phyloP scores from a whole-genome alignment of 352 stramenopile genomes.

The Phytophthora brassicae region DNA sequence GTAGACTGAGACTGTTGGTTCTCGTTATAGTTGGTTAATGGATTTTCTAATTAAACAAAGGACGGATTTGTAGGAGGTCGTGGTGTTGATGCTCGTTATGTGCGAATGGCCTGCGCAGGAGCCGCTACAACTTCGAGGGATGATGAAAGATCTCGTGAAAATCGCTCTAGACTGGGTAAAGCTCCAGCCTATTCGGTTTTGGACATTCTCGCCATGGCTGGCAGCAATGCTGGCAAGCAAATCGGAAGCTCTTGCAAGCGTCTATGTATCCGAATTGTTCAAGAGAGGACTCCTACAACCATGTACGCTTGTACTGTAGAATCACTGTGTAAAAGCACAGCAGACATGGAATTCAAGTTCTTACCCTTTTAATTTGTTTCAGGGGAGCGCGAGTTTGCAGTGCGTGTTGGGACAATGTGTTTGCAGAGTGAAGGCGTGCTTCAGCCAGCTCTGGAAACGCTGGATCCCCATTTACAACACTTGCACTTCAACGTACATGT shows the following conservation, averaged over 20 bases:
- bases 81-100: constrained; percentile 38
- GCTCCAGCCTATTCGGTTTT: constrained; percentile 29
- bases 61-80: constrained; percentile 31
- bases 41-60: neutral
- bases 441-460: constrained; percentile 15
- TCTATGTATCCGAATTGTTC: constrained; percentile 37
- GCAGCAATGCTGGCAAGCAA: constrained; percentile 32
- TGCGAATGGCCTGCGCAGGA: constrained; percentile 37
- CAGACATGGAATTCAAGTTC: neutral
- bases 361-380: constrained; percentile 1
- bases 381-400: constrained; percentile 37
- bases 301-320: constrained; percentile 25
- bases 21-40: neutral
- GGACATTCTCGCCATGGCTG: constrained; percentile 37
- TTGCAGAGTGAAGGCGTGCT: constrained; percentile 29
- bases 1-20: too few relatives aligned
- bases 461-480: constrained; percentile 41
- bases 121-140: constrained; percentile 26
- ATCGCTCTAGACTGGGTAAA: constrained; percentile 30
- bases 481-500: constrained; percentile 27
- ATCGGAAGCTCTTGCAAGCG: constrained; percentile 13
- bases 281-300: constrained; percentile 39
- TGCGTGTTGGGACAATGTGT: constrained; percentile 38
- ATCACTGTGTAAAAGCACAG: neutral
- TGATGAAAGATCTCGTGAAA: constrained; percentile 30